Evolutionary conservation across 1,139 yeast species (phyloP).

Genomic region (Taphrina sp.): DNA sequence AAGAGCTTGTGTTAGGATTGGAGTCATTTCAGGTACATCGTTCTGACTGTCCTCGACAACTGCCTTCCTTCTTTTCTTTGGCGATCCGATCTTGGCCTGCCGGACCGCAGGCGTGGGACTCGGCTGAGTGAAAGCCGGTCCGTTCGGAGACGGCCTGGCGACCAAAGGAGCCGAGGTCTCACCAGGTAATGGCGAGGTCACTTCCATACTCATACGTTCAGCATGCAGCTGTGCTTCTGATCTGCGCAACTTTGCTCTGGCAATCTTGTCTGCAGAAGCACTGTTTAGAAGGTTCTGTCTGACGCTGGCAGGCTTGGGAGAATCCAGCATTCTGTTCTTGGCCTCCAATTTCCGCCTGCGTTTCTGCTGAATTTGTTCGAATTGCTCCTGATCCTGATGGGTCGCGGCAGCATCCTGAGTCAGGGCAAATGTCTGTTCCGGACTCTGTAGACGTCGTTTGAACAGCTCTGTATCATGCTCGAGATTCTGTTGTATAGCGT

Average conservation of each 20-base stretch:
- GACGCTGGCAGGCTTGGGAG: neutral
- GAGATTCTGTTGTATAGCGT: neutral
- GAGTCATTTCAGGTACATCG: too few species aligned
- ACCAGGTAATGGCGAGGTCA: neutral
- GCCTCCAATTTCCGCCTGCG: neutral
- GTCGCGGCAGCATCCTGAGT: neutral
- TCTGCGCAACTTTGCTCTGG: neutral
- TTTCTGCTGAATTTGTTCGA: neutral
- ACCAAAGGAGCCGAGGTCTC: neutral
- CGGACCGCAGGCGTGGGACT: slow-evolving; percentile 13
- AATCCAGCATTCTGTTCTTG: neutral
- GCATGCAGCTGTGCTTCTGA: neutral
- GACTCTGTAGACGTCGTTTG: neutral
- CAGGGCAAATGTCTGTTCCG: slow-evolving; percentile 5
- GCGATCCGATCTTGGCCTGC: too few species aligned
- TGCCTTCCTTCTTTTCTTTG: too few species aligned
- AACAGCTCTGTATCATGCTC: neutral
- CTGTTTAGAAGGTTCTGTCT: too few species aligned
- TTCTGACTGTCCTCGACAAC: too few species aligned
- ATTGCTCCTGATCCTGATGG: neutral
- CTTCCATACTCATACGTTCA: neutral
- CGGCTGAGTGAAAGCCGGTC: slow-evolving; percentile 5
- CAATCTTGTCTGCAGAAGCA: too few species aligned
- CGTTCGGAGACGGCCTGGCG: slow-evolving; percentile 3
- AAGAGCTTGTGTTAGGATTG: too few species aligned